phyloP scores from a whole-genome alignment of 1,284 basidiomycete species.

The Irpex sp. region DNA sequence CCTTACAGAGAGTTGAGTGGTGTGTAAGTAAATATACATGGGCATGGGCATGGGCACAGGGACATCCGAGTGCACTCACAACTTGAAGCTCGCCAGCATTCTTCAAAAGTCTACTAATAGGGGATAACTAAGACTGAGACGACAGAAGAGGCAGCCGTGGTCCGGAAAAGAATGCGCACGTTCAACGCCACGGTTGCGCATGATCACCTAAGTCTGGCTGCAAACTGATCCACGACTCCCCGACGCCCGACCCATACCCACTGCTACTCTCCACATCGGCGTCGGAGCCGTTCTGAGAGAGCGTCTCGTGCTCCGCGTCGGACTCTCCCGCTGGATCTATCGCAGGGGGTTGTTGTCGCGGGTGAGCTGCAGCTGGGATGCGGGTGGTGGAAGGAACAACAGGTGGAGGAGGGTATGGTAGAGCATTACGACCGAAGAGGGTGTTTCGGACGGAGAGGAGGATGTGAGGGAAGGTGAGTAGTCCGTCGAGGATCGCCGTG shows the following conservation, averaged over 20 bases:
- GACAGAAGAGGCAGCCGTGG: too few relatives aligned
- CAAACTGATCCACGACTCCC: slow-evolving; percentile 69
- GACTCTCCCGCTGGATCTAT: not conserved
- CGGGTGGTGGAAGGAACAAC: slow-evolving; percentile 14
- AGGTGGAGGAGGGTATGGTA: slow-evolving; percentile 34
- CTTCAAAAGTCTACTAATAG: too few relatives aligned
- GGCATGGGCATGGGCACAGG: too few relatives aligned
- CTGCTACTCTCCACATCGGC: slow-evolving; percentile 61
- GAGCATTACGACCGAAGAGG: slow-evolving; percentile 36
- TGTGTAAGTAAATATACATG: too few relatives aligned
- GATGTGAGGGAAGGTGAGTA: slow-evolving; percentile 64
- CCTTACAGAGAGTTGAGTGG: too few relatives aligned
- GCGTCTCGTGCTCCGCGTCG: slow-evolving; percentile 31
- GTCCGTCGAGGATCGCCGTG: slow-evolving; percentile 55
- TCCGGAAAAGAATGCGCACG: not conserved
- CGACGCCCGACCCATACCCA: slow-evolving; percentile 38
- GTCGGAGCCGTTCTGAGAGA: slow-evolving; percentile 50
- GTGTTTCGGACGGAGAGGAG: slow-evolving; percentile 60
- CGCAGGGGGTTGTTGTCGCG: slow-evolving; percentile 1
- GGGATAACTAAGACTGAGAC: too few relatives aligned
- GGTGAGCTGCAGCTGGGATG: slow-evolving; percentile 6
- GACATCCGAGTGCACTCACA: too few relatives aligned
- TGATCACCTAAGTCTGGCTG: slow-evolving; percentile 12
- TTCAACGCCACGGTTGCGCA: not conserved
- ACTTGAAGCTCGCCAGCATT: too few relatives aligned